Conservation (phyloP, 495 filamentous ascomycete species). For the Talaromyces trachyspermus region DNA sequence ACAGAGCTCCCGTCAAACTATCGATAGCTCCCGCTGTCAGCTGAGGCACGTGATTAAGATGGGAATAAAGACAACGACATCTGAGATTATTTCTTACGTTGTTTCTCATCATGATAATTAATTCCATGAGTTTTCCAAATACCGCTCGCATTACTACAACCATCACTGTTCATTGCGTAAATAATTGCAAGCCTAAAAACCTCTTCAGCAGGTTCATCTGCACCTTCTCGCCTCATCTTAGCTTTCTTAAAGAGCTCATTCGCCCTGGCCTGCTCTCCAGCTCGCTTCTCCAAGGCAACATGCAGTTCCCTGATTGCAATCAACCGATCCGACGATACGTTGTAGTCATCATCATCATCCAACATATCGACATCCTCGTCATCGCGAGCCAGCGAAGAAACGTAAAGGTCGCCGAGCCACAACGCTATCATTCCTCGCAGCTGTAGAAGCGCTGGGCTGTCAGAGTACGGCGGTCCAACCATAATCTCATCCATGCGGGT, state of each 20-base stretch:
- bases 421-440: slow-evolving; percentile 60
- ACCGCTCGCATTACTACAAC: not conserved
- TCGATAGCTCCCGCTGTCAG: too few species aligned
- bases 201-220: slow-evolving; percentile 26
- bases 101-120: too few species aligned
- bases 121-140: too few species aligned
- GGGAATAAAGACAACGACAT: too few species aligned
- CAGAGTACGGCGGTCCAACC: slow-evolving; percentile 55
- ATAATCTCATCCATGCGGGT: slow-evolving; percentile 57
- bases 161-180: not conserved
- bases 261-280: slow-evolving; percentile 25
- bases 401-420: slow-evolving; percentile 57
- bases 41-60: too few species aligned
- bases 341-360: slow-evolving; percentile 16
- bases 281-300: slow-evolving; percentile 27
- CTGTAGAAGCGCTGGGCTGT: slow-evolving; percentile 48
- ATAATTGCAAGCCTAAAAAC: slow-evolving; percentile 20
- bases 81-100: too few species aligned
- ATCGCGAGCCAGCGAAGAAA: slow-evolving; percentile 24
- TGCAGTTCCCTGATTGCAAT: slow-evolving; percentile 24
- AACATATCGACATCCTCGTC: slow-evolving; percentile 15
- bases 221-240: slow-evolving; percentile 24
- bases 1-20: too few species aligned
- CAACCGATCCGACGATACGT: not conserved
- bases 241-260: slow-evolving; percentile 31